Evolutionary conservation across 2,329 filamentous ascomycete genomes (phyloP), one percentile per base, ranked within the genome.

Genomic region (Aureobasidium sp.): DNA sequence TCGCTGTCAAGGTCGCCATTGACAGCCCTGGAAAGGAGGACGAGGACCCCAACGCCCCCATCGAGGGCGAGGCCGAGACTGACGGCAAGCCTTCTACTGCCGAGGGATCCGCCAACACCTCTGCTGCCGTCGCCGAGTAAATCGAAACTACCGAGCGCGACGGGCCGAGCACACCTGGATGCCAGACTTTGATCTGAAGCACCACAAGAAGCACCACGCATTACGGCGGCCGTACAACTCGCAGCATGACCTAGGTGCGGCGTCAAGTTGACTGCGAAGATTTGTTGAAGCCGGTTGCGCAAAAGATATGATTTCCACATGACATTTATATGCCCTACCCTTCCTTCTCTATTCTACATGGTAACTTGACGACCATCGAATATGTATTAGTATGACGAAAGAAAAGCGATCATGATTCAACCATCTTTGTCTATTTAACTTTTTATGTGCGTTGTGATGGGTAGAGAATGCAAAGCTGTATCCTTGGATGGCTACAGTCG

Each of bases 21-120:
- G 94, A 99, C 82, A 97, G 91, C 84, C 94, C 94, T 67, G 93
- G 95, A 80, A 99, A 97, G 88, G 93, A 97, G 79, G 93, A 97
- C 75, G 86, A 89, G 72, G 88, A 82, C 69, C 76, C 79, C 63
- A 80, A 78, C 67, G 78, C 75, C 63, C 75, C 76, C 56, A 68
- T 71, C 62, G 78, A 81, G 61, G 73, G 74, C 41, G 66, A 63
- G 25, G 67, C 67, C 56, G 70, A 71, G 62, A 67, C 67, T 53
- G 70, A 69, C 47, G 68, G 66, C 49, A 69, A 68, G 64, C 70
- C 72, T 47, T 70, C 69, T 47, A 73, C 71, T 37, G 72, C 71
- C 45, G 73, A 75, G 65, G 70, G 70, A 53, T 70, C 70, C 55
- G 70, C 68, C 65, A 70, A 70, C 64, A 59, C 61, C 29, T 37